A percentile compares a stretch with the other conserved stretches of the same genome.
phyloP scores from a whole-genome alignment of 2,329 filamentous ascomycete species.

The Ceratocystis cacaofunesta region DNA sequence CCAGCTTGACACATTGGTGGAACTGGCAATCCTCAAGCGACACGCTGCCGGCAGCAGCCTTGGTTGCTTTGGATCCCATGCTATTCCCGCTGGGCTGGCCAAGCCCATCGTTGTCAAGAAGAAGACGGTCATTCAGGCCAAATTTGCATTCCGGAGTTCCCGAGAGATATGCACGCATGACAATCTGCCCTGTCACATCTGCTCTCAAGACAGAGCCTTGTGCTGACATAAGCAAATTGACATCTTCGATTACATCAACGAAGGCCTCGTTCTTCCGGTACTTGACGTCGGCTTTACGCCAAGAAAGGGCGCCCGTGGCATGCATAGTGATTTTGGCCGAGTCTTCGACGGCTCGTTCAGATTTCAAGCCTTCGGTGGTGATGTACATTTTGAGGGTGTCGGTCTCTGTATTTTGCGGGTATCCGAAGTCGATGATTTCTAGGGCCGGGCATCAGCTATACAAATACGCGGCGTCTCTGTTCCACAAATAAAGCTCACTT shows the following conservation, averaged over 20 bases:
- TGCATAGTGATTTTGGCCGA: slow-evolving; percentile 99
- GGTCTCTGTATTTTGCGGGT: slow-evolving; percentile 96
- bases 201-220: slow-evolving; percentile 87
- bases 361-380: slow-evolving; percentile 96
- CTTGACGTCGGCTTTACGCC: slow-evolving; percentile 93
- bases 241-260: slow-evolving; percentile 97
- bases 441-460: slow-evolving; percentile 1
- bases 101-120: slow-evolving; percentile 59
- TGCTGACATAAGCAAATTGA: slow-evolving; percentile 98
- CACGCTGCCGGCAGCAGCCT: slow-evolving; percentile 87
- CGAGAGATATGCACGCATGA: slow-evolving; percentile 95
- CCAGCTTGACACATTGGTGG: slow-evolving; percentile 95
- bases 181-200: slow-evolving; percentile 91
- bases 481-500: slow-evolving; percentile 19
- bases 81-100: slow-evolving; percentile 48
- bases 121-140: slow-evolving; percentile 83
- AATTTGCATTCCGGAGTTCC: slow-evolving; percentile 99
- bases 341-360: slow-evolving; percentile 70
- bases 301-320: slow-evolving; percentile 89
- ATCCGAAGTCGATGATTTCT: slow-evolving; percentile 98
- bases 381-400: slow-evolving; percentile 99
- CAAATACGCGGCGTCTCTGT: neutral
- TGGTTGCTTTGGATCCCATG: slow-evolving; percentile 74
- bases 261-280: slow-evolving; percentile 99
- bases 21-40: slow-evolving; percentile 97